A percentile compares a stretch with the other conserved stretches of the same genome.
phyloP scores from a whole-genome alignment of 192 early-diverging fungal genomes.

The Rhizophlyctis rosea region DNA sequence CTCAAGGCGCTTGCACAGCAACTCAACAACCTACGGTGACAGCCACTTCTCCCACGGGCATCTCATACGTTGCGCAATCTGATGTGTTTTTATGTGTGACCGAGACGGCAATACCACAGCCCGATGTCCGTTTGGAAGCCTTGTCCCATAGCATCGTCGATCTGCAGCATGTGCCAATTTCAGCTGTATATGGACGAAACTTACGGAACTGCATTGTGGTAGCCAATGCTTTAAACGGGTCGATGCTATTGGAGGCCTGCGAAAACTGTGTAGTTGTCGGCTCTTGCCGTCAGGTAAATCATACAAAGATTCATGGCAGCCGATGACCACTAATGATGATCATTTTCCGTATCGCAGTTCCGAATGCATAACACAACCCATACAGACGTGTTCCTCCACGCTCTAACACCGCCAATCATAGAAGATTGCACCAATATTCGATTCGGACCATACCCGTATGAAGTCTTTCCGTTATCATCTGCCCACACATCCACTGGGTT shows the following conservation, averaged over 20 bases:
- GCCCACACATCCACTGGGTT: conserved; percentile 12
- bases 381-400: conserved; percentile 66
- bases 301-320: too few relatives aligned
- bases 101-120: too few relatives aligned
- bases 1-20: too few relatives aligned
- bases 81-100: too few relatives aligned
- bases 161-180: conserved; percentile 51
- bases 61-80: too few relatives aligned
- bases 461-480: conserved; percentile 20
- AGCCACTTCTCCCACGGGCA: too few relatives aligned
- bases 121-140: neutral
- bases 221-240: conserved; percentile 64
- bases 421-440: conserved; percentile 69
- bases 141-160: conserved; percentile 63
- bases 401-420: conserved; percentile 80
- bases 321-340: too few relatives aligned
- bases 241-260: conserved; percentile 68
- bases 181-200: conserved; percentile 75
- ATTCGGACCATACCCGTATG: conserved; percentile 66
- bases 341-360: conserved; percentile 50
- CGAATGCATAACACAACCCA: conserved; percentile 72
- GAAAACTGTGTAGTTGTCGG: conserved; percentile 57
- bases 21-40: too few relatives aligned
- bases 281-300: conserved; percentile 73
- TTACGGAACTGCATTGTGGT: conserved; percentile 66